A percentile compares a stretch with the other conserved stretches of the same genome.
Conservation (phyloP, 2,329 filamentous ascomycete species). For the Colletotrichum endophyticum region DNA sequence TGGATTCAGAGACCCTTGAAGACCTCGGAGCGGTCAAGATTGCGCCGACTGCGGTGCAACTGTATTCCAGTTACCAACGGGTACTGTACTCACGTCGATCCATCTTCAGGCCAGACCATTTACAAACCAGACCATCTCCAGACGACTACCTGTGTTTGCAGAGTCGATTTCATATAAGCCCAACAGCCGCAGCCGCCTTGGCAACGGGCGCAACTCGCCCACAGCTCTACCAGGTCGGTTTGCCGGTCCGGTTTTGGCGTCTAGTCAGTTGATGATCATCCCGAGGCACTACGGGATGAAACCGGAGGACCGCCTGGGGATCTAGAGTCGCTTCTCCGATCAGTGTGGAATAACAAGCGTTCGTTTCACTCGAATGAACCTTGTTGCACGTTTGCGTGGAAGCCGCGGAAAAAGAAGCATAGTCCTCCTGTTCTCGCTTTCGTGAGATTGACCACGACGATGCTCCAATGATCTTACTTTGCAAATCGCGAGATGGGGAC, state of each 20-base stretch:
- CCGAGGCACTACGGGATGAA: background rate
- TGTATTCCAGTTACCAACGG: background rate
- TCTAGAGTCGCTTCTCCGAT: background rate
- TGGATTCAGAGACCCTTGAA: background rate
- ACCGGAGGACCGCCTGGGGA: background rate
- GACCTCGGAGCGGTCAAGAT: background rate
- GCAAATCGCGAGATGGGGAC: background rate
- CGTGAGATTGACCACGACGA: background rate
- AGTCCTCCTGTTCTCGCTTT: background rate
- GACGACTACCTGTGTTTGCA: background rate
- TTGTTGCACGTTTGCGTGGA: background rate
- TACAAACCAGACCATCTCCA: background rate
- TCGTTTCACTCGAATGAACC: background rate
- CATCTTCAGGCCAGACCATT: background rate
- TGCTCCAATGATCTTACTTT: background rate
- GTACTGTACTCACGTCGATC: background rate
- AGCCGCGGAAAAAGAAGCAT: background rate
- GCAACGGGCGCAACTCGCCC: background rate
- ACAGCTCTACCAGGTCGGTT: background rate
- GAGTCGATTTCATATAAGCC: background rate
- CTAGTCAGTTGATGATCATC: background rate
- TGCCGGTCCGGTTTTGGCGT: background rate
- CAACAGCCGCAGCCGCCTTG: background rate
- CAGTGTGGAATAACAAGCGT: background rate
- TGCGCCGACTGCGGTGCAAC: background rate